A percentile compares a stretch with the other conserved stretches of the same genome.
Conservation (phyloP, 2,329 filamentous ascomycete species). For the Calonectria hawksworthii region DNA sequence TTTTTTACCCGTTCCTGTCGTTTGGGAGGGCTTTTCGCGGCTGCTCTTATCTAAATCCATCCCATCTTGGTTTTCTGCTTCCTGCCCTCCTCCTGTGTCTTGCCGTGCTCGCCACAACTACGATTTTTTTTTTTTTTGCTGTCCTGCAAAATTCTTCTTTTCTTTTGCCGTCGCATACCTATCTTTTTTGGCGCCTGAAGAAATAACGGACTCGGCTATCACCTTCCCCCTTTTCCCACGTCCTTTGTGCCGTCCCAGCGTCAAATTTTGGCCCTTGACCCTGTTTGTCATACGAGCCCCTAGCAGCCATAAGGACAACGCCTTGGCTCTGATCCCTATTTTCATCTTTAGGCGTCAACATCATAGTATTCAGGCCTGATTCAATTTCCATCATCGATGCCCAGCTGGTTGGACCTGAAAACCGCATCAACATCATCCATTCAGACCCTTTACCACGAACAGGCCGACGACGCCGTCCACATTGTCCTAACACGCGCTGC, state of each 20-base stretch:
- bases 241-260: constrained; percentile 11
- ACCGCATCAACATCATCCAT: constrained; percentile 16
- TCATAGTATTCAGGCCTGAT: constrained; percentile 26
- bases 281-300: constrained; percentile 32
- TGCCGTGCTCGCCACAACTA: constrained; percentile 13
- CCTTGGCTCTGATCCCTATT: constrained; percentile 15
- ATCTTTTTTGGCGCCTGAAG: not conserved
- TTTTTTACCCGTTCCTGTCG: constrained; percentile 44
- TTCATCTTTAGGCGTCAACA: constrained; percentile 21
- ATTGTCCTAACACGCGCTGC: constrained; percentile 4
- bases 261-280: constrained; percentile 32
- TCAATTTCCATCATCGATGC: constrained; percentile 32
- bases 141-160: not conserved
- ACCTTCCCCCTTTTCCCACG: constrained; percentile 11
- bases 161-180: not conserved
- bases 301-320: constrained; percentile 13
- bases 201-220: not conserved
- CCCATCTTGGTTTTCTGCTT: constrained; percentile 23
- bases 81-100: not conserved
- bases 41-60: constrained; percentile 33
- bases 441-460: constrained; percentile 12
- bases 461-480: constrained; percentile 18
- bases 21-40: constrained; percentile 23
- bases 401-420: constrained; percentile 19
- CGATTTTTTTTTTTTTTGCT: not conserved